Conservation (phyloP, 139 green algal species). For the Microglena sp. region DNA sequence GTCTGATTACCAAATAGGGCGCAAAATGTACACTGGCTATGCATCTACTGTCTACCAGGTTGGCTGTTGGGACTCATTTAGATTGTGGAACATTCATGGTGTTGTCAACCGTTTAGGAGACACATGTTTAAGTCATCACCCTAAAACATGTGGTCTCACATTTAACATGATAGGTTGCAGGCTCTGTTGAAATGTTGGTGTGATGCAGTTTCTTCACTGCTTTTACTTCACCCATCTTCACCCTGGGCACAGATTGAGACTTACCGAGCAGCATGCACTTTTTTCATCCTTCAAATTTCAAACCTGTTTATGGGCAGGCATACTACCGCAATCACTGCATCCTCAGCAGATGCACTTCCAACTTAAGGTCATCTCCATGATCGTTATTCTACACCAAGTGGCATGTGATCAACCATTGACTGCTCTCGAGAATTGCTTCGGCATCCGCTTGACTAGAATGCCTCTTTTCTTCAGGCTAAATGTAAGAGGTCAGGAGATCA, state of each 20-base stretch:
- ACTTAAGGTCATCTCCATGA: no score
- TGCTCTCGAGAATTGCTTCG: neutral
- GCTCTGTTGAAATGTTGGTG: neutral
- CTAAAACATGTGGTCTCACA: neutral
- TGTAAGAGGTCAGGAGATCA: constrained; percentile 38
- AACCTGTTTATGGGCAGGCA: no score
- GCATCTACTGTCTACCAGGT: constrained; percentile 43
- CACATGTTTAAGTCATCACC: neutral
- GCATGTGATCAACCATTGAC: neutral
- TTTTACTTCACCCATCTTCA: neutral
- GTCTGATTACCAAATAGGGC: constrained; percentile 34
- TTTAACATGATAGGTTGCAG: neutral
- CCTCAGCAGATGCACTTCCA: no score
- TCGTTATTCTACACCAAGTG: neutral
- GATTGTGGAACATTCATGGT: neutral
- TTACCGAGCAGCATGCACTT: no score
- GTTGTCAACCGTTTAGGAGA: neutral
- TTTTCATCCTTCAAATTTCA: no score
- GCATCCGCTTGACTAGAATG: neutral
- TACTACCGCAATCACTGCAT: no score
- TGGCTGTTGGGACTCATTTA: neutral
- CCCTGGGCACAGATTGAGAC: neutral
- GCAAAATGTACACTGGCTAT: constrained; percentile 58
- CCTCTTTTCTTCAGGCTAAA: constrained; percentile 14
- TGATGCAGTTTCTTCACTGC: neutral